Evolutionary conservation across 208 protist species (phyloP).

Genomic region (Novymonas esmeraldas): DNA sequence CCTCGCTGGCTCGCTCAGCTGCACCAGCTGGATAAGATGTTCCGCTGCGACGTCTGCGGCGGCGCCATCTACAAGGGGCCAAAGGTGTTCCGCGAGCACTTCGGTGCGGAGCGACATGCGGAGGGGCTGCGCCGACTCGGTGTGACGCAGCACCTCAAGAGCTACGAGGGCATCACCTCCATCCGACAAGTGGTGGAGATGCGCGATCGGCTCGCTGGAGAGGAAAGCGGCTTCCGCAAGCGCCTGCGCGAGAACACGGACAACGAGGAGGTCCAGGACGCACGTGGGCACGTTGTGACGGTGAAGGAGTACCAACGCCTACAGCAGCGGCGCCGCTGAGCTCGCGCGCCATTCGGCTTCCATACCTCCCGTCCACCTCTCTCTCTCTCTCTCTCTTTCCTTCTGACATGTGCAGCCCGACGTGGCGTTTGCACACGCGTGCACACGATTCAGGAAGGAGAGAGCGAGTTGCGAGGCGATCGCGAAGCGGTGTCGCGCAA

Average conservation of each 20-base stretch:
- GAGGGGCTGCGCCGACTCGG: conserved; percentile 81
- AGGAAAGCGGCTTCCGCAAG: conserved; percentile 43
- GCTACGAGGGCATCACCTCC: conserved; percentile 77
- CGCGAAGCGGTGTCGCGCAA: too few relatives aligned
- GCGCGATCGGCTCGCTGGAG: conserved; percentile 50
- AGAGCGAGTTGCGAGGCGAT: too few relatives aligned
- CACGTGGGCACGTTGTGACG: conserved; percentile 80
- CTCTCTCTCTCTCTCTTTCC: neutral
- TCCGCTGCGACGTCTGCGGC: conserved; percentile 85
- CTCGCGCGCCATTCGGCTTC: too few relatives aligned
- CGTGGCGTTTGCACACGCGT: too few relatives aligned
- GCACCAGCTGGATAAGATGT: conserved; percentile 85
- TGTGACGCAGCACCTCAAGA: conserved; percentile 66
- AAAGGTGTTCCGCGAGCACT: conserved; percentile 88
- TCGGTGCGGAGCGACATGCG: conserved; percentile 78
- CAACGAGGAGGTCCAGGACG: conserved; percentile 85
- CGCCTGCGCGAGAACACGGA: conserved; percentile 74
- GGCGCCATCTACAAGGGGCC: conserved; percentile 87
- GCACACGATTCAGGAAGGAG: too few relatives aligned
- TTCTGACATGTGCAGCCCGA: too few relatives aligned
- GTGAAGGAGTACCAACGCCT: conserved; percentile 61
- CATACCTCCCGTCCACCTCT: neutral
- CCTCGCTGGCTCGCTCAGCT: conserved; percentile 81
- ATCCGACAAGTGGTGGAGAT: conserved; percentile 82
- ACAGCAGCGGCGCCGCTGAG: conserved; percentile 31